phyloP scores from a whole-genome alignment of 345 rosid species.

The Eucalyptus erythrocorys region DNA sequence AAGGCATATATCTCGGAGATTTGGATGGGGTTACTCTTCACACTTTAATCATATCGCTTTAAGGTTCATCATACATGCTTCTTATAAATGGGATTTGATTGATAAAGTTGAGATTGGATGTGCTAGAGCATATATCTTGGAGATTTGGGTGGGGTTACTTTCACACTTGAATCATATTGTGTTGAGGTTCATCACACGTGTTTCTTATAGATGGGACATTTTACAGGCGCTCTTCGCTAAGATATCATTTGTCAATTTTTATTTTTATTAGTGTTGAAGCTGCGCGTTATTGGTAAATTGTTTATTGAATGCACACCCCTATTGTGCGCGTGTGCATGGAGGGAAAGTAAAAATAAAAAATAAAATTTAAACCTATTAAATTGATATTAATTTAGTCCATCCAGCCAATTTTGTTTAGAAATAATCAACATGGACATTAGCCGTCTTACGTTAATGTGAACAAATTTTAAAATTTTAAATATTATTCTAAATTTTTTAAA shows the following conservation, averaged over 20 bases:
- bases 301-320: neutral
- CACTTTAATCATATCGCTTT: neutral
- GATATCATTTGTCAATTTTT: neutral
- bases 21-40: neutral
- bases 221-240: fast-evolving
- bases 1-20: neutral
- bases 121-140: neutral
- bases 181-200: neutral
- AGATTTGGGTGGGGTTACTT: neutral
- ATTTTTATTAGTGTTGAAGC: neutral
- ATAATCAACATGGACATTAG: too few relatives aligned
- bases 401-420: fast-evolving
- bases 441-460: fast-evolving
- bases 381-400: too few relatives aligned
- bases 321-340: fast-evolving
- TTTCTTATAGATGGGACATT: neutral
- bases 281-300: neutral
- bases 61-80: neutral
- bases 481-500: too few relatives aligned
- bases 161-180: neutral
- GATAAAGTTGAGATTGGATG: neutral
- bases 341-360: too few relatives aligned
- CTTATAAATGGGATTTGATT: neutral
- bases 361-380: too few relatives aligned
- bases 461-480: too few relatives aligned